Evolutionary conservation across 805 yeast genomes (phyloP), one percentile per base, ranked within the genome.

Genomic region (Kazachstania psychrophila): DNA sequence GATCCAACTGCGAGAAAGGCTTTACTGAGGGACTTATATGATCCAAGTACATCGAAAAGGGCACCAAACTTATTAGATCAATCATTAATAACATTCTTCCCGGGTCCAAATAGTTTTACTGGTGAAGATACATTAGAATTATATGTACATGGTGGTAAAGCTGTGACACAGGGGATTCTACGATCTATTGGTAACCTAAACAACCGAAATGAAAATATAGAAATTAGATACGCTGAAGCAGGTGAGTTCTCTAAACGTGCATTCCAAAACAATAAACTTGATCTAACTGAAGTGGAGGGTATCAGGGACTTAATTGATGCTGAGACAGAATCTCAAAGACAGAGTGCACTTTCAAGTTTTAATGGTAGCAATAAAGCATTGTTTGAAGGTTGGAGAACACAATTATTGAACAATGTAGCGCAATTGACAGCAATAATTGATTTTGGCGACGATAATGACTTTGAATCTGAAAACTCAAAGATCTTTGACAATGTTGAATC

Each of bases 61-160:
- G 49, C 48, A 2, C 39, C 56, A 7, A 27, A 19, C 7, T 47
- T 88, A 2, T 58, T 92, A 7, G 98, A 92, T 59, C 81, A 84
- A 42, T 84, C 96, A 0, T 58, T 92, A 14, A 65, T 79, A 0
- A 49, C 87, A 1, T 79, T 62, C 50, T 88, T 89, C 59, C 56
- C 72, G 13, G 71, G 70, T 2, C 96, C 96, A 1, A 64, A 68
- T 11, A 79, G 95, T 0, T 92, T 79, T 51, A 92, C 97, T 0
- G 98, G 98, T 1, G 97, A 92, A 56, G 96, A 89, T 48, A 48
- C 81, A 18, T 63, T 88, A 8, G 98, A 92, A 51, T 56, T 92
- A n/a, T 96, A 92, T 52, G 59, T 84, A 2, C 98, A 92, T 58
- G 98, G 98, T 3, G 96, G 97, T 4, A 75, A 71, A 10, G 96